A percentile compares a stretch with the other conserved stretches of the same genome.
Conservation (phyloP, 805 yeast genomes). For the Nakazawaea anatomiae region DNA sequence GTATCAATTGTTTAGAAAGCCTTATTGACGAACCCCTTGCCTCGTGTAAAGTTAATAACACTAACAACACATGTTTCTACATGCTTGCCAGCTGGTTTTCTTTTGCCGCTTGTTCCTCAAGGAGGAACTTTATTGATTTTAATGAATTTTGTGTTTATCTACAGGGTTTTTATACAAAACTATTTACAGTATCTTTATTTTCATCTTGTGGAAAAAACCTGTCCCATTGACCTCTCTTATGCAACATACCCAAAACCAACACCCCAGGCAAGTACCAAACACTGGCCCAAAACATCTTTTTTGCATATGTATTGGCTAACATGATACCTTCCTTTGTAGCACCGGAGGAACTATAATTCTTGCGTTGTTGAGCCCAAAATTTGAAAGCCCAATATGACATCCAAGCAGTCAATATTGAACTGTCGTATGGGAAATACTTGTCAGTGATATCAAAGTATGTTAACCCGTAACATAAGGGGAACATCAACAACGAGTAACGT, state of each 20-base stretch:
- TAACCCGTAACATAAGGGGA: slow-evolving; percentile 85
- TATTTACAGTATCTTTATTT: neutral
- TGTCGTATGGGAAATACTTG: slow-evolving; percentile 72
- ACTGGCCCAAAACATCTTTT: slow-evolving; percentile 87
- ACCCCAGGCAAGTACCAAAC: slow-evolving; percentile 93
- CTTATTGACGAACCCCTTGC: too few species aligned
- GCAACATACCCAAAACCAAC: slow-evolving; percentile 85
- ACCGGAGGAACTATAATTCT: slow-evolving; percentile 39
- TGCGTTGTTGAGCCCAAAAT: slow-evolving; percentile 81
- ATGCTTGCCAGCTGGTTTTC: too few species aligned
- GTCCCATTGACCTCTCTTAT: slow-evolving; percentile 95
- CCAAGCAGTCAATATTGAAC: slow-evolving; percentile 82
- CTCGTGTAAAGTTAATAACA: too few species aligned
- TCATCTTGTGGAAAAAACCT: slow-evolving; percentile 25
- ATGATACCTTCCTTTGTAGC: slow-evolving; percentile 53
- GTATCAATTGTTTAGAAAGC: too few species aligned
- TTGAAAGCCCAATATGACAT: slow-evolving; percentile 68
- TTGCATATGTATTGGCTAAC: slow-evolving; percentile 65
- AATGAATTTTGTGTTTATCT: too few species aligned
- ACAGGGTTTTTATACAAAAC: neutral
- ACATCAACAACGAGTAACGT: slow-evolving; percentile 86
- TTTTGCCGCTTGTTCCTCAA: too few species aligned
- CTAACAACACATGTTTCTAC: too few species aligned
- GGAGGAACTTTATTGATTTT: too few species aligned
- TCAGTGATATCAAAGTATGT: slow-evolving; percentile 79